A percentile compares a stretch with the other conserved stretches of the same genome.
Conservation (phyloP, 2,329 filamentous ascomycete genomes). For the Lasiodiplodia citricola region DNA sequence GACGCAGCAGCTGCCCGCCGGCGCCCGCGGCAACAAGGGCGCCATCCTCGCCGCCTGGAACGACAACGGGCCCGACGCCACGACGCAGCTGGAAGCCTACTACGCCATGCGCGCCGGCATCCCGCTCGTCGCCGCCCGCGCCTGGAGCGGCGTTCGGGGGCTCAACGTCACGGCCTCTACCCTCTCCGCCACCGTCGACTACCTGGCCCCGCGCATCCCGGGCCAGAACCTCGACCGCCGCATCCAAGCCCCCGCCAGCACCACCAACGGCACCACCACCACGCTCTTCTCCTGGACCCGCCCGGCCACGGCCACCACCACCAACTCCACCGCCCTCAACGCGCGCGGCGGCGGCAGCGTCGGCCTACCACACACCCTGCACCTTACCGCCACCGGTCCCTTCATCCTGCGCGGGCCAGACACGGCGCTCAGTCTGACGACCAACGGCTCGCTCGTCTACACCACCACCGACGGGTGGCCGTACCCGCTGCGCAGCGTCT, state of each 20-base stretch:
- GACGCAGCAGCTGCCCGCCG: slow-evolving; percentile 42
- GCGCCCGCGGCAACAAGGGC: slow-evolving; percentile 43
- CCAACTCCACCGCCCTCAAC: slow-evolving; percentile 57
- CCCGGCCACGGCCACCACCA: slow-evolving; percentile 60
- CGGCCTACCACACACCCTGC: slow-evolving; percentile 36
- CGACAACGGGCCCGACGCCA: slow-evolving; percentile 29
- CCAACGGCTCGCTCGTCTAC: slow-evolving; percentile 49
- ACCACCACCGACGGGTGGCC: slow-evolving; percentile 49
- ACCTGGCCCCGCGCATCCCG: slow-evolving; percentile 37
- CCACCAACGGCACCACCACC: slow-evolving; percentile 37
- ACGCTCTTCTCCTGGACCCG: slow-evolving; percentile 61
- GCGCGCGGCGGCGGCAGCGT: not conserved
- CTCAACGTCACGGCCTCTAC: slow-evolving; percentile 46
- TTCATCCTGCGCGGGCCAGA: slow-evolving; percentile 55
- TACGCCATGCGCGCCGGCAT: slow-evolving; percentile 32
- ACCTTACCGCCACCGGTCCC: slow-evolving; percentile 44
- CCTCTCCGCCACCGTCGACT: slow-evolving; percentile 55
- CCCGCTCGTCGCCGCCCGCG: slow-evolving; percentile 35
- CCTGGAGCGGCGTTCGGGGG: slow-evolving; percentile 38
- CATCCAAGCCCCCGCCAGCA: slow-evolving; percentile 3
- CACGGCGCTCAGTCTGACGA: slow-evolving; percentile 41
- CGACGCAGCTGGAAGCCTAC: slow-evolving; percentile 32
- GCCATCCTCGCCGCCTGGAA: slow-evolving; percentile 39
- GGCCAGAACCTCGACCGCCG: slow-evolving; percentile 54
- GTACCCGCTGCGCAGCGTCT: slow-evolving; percentile 63